Percentiles rank a stretch among this genome's conserved stretches.
Conservation (phyloP, 768 basidiomycete species). For the Boletus reticulatus region DNA sequence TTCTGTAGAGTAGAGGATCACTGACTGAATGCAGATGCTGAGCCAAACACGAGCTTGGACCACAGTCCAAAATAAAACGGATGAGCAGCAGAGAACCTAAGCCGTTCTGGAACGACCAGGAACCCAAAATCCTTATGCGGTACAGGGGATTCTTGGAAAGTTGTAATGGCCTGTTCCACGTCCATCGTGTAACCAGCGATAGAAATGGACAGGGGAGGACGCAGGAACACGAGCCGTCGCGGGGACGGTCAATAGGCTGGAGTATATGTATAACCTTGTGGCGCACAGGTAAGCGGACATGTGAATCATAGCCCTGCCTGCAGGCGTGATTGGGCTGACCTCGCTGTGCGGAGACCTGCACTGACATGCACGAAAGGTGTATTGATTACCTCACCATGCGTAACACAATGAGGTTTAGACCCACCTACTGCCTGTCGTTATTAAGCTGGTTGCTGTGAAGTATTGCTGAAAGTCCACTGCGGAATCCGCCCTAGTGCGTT, state of each 20-base stretch:
- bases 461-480: background rate
- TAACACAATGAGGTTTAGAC: background rate
- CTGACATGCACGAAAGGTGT: background rate
- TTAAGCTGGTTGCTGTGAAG: background rate
- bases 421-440: background rate
- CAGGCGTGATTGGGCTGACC: background rate
- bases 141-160: background rate
- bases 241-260: background rate
- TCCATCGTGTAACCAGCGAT: conserved; percentile 15
- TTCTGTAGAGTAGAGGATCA: background rate
- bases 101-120: conserved; percentile 11
- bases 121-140: conserved; percentile 14
- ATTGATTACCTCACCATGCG: background rate
- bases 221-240: background rate
- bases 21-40: conserved; percentile 20
- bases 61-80: conserved; percentile 14
- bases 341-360: background rate
- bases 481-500: background rate
- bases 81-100: conserved; percentile 8
- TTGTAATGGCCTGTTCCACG: conserved; percentile 7
- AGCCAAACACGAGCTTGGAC: conserved; percentile 14
- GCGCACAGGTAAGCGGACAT: background rate
- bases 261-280: conserved; percentile 13
- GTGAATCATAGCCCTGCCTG: conserved; percentile 17
- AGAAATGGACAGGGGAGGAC: background rate